These are phyloP conservation scores for Xylaria acuta DNA, from an alignment of 495 filamentous ascomycete species.

Conservation along the genomic window DNA sequence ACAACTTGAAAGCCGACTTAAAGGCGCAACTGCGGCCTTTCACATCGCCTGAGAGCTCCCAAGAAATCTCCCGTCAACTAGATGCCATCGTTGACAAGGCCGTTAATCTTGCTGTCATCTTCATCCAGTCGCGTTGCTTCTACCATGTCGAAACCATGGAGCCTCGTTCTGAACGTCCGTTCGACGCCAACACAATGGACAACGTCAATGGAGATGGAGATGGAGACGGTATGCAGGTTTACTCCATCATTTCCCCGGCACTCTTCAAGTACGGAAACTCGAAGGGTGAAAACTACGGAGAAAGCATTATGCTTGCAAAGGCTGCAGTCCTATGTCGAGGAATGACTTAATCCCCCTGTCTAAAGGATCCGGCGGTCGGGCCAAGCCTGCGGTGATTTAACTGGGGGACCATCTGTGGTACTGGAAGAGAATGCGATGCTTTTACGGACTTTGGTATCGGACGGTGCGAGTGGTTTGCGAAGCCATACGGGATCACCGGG, in stretches of 20 bases:
- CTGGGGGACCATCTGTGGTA: background rate
- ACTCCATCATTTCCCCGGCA: background rate
- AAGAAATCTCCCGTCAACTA: background rate
- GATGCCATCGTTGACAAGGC: background rate
- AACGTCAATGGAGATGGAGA: background rate
- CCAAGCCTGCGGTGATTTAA: background rate
- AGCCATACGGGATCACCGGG: background rate
- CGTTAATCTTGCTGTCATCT: background rate
- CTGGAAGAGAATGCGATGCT: background rate
- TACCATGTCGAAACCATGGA: background rate
- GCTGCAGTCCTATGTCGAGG: background rate
- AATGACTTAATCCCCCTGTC: background rate
- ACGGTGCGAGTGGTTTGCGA: background rate
- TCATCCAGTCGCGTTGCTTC: background rate
- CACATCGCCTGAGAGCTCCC: background rate
- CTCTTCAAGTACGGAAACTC: constrained; percentile 10
- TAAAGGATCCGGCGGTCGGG: background rate
- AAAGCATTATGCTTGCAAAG: background rate
- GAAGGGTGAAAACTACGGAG: background rate
- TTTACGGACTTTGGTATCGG: background rate
- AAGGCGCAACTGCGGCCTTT: background rate
- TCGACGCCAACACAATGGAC: background rate
- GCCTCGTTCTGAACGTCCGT: background rate
- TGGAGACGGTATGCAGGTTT: background rate
- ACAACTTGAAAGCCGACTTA: background rate